Evolutionary conservation across 495 filamentous ascomycete species (phyloP), one percentile per base, ranked within the genome.

Genomic region (Pseudoneurospora amorphoporcata): DNA sequence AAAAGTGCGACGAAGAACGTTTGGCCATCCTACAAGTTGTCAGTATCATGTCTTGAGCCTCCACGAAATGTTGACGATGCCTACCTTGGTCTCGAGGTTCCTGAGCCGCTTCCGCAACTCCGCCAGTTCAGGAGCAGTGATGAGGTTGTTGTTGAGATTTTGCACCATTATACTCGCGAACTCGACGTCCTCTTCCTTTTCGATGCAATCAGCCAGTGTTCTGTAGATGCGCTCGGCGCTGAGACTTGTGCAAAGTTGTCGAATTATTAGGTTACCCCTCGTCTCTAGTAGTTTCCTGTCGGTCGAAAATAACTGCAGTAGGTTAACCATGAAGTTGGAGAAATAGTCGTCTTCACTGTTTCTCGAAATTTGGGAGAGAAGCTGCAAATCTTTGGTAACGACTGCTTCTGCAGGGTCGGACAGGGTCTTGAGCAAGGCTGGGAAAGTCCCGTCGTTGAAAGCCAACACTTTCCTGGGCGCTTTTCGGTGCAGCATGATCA

Each of bases 91-190:
- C 79, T 98, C 95, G 12, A 97, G 85, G 78, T 95, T 98, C 38
- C 95, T 87, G 68, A 99, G 85, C 23, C 95, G 86, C 80, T 97
- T 97, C 65, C 96, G 88, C 61, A 99, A 84, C 69, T 97, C 96
- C 0, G 93, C 89, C 40, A 99, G 85, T 78, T 99, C 94, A 0
- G 96, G 96, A 0, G 96, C 96, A 12, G 96, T 99, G 75, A 98
- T 98, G 23, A 99, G 87, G 75, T 98, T 99, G 77, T 99, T 99
- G 82, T 99, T 99, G 61, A 99, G 85, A 80, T 98, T 98, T 78
- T 98, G 96, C 37, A 99, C 94, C 96, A 99, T 99, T 76, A 98
- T 99, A 75, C 94, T 97, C 19, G 96, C 94, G 81, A 99, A 99
- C 79, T 98, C 96, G 40, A 98, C 87, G 78, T 99, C 95, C 84